Evolutionary conservation across 768 basidiomycete species (phyloP).

Genomic region (Boletus vinaceobasis): DNA sequence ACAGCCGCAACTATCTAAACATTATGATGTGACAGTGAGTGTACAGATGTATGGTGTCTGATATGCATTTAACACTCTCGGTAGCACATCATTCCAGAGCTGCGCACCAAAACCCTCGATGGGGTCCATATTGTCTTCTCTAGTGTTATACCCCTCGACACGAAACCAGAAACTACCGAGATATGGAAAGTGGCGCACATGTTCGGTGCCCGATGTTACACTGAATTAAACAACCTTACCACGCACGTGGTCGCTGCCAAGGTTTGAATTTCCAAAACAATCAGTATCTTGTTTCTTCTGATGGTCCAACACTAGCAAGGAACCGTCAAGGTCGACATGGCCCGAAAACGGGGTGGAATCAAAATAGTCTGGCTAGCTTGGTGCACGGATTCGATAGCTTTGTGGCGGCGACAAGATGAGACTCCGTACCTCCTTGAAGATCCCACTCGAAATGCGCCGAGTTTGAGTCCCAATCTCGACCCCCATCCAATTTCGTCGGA

Average conservation of each 20-base stretch:
- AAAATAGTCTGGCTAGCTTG: conserved; percentile 86
- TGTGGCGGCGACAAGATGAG: conserved; percentile 85
- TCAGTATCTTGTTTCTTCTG: conserved; percentile 4
- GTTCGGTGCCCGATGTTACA: conserved; percentile 83
- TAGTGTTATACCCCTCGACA: conserved; percentile 90
- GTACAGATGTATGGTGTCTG: background rate
- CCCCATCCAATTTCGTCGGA: conserved; percentile 58
- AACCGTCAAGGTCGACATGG: conserved; percentile 87
- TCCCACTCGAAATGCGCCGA: conserved; percentile 39
- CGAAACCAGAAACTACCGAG: conserved; percentile 71
- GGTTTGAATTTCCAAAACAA: conserved; percentile 38
- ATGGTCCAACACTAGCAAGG: conserved; percentile 52
- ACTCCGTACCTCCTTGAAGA: conserved; percentile 69
- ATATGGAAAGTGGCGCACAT: conserved; percentile 83
- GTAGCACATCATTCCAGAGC: conserved; percentile 80
- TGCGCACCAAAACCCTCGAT: conserved; percentile 73
- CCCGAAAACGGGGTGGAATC: conserved; percentile 70
- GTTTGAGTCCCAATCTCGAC: conserved; percentile 44
- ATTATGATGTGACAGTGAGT: conserved; percentile 78
- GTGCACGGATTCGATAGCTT: conserved; percentile 86
- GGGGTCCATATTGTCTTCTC: conserved; percentile 88
- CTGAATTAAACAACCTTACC: conserved; percentile 58
- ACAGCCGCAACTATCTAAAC: conserved; percentile 31
- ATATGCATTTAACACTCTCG: conserved; percentile 1
- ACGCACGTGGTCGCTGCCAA: conserved; percentile 94